These are phyloP conservation scores for Polysphondylium violaceum DNA, from an alignment of 78 protist genomes.

Conservation along the genomic window DNA sequence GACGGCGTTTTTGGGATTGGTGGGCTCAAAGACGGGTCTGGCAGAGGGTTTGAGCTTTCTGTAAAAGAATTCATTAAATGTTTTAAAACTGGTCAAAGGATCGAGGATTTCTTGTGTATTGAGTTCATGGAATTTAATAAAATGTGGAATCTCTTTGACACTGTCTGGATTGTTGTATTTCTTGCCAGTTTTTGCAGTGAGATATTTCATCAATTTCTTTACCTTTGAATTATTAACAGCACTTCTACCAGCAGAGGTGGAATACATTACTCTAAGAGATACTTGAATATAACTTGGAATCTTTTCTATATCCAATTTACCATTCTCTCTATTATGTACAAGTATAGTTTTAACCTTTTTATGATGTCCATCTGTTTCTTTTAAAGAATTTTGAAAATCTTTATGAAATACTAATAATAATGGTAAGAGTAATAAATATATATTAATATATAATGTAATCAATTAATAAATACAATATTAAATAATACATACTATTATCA, in stretches of 20 bases:
- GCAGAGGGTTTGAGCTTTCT: constrained; percentile 82
- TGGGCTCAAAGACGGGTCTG: constrained; percentile 71
- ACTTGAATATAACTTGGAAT: constrained; percentile 80
- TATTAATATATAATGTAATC: not conserved
- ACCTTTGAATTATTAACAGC: constrained; percentile 49
- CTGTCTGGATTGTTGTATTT: constrained; percentile 41
- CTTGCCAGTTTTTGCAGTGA: constrained; percentile 56
- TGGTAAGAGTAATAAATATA: not conserved
- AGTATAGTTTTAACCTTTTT: constrained; percentile 23
- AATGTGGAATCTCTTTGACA: constrained; percentile 80
- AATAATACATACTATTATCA: constrained; percentile 23
- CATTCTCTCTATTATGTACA: constrained; percentile 69
- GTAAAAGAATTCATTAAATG: constrained; percentile 89
- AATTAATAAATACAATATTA: not conserved
- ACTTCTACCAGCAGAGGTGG: constrained; percentile 48
- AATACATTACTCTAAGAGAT: constrained; percentile 66
- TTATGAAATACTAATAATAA: constrained; percentile 15
- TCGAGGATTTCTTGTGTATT: constrained; percentile 75
- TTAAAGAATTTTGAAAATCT: constrained; percentile 10
- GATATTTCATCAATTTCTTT: constrained; percentile 17
- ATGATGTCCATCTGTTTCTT: not conserved
- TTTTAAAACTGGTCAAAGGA: constrained; percentile 54
- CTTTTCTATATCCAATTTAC: constrained; percentile 75
- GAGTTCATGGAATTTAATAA: constrained; percentile 72
- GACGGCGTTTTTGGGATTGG: constrained; percentile 37